These are phyloP conservation scores for Hyphopichia buzzinii DNA, from an alignment of 1,139 yeast species.

Conservation along the genomic window DNA sequence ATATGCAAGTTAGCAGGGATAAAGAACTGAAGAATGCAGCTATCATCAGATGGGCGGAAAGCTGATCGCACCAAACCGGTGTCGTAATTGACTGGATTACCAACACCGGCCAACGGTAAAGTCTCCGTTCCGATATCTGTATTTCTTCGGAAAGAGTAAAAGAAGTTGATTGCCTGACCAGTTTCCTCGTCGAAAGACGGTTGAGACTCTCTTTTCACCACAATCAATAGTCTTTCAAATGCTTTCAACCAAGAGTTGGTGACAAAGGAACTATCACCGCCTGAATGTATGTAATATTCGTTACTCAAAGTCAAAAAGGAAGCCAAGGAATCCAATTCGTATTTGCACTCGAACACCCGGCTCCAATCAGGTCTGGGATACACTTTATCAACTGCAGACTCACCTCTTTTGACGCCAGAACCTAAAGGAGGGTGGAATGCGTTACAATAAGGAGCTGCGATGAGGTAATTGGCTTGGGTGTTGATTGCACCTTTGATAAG, in stretches of 20 bases:
- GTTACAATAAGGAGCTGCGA: slow-evolving; percentile 75
- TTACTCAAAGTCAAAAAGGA: slow-evolving; percentile 73
- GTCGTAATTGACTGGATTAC: slow-evolving; percentile 74
- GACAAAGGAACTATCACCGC: slow-evolving; percentile 51
- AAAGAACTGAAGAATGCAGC: slow-evolving; percentile 75
- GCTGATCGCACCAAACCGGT: slow-evolving; percentile 82
- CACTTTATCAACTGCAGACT: slow-evolving; percentile 64
- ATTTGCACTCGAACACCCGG: slow-evolving; percentile 83
- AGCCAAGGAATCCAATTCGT: slow-evolving; percentile 84
- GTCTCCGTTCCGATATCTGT: slow-evolving; percentile 83
- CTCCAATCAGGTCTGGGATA: slow-evolving; percentile 68
- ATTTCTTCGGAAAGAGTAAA: slow-evolving; percentile 68
- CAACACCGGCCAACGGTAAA: slow-evolving; percentile 70
- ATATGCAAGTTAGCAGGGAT: slow-evolving; percentile 86
- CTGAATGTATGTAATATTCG: slow-evolving; percentile 59
- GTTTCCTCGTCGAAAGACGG: slow-evolving; percentile 60
- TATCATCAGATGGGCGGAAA: slow-evolving; percentile 88
- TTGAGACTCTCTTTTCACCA: slow-evolving; percentile 58
- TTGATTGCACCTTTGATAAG: slow-evolving; percentile 76
- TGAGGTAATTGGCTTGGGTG: slow-evolving; percentile 68
- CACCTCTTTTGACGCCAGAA: slow-evolving; percentile 51
- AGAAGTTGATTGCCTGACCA: slow-evolving; percentile 51
- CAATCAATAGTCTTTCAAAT: slow-evolving; percentile 47
- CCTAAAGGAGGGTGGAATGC: slow-evolving; percentile 85
- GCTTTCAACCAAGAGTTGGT: slow-evolving; percentile 61